phyloP scores from a whole-genome alignment of 2,329 filamentous ascomycete genomes.

The Aureobasidium sp. region DNA sequence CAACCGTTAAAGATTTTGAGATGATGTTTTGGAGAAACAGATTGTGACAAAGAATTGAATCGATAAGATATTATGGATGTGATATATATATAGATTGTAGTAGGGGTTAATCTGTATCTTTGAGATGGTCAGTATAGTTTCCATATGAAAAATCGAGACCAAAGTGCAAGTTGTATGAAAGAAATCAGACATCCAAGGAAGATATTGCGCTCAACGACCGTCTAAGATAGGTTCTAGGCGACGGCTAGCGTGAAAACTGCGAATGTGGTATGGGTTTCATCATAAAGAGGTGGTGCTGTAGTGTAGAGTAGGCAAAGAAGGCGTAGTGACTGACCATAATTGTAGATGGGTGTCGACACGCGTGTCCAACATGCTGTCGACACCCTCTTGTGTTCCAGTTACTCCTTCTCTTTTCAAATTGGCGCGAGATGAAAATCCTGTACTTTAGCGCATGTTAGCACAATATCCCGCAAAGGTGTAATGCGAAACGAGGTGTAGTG shows the following conservation, averaged over 20 bases:
- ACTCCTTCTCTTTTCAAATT: not conserved
- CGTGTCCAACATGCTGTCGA: not conserved
- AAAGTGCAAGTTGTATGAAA: not conserved
- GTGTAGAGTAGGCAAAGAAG: not conserved
- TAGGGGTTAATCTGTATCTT: not conserved
- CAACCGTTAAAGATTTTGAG: not conserved
- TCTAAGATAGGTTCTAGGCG: conserved; percentile 34
- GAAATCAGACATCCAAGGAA: conserved; percentile 36
- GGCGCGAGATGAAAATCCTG: not conserved
- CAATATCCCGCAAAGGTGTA: not conserved
- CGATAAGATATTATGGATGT: not conserved
- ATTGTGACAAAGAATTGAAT: not conserved
- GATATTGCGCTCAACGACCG: conserved; percentile 33
- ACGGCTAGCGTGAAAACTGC: conserved; percentile 71
- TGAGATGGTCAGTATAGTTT: conserved; percentile 1
- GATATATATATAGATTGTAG: not conserved
- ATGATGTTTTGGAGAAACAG: not conserved
- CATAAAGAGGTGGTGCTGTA: conserved; percentile 37
- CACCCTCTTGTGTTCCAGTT: not conserved
- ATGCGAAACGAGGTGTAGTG: conserved; percentile 16
- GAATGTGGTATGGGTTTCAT: conserved; percentile 75
- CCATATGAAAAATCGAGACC: not conserved
- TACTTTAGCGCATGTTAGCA: conserved; percentile 13
- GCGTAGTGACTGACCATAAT: conserved; percentile 6
- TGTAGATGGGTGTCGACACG: not conserved